These are phyloP conservation scores for Solanum bulbocastanum DNA, from an alignment of 257 asterid genomes.

Conservation along the genomic window DNA sequence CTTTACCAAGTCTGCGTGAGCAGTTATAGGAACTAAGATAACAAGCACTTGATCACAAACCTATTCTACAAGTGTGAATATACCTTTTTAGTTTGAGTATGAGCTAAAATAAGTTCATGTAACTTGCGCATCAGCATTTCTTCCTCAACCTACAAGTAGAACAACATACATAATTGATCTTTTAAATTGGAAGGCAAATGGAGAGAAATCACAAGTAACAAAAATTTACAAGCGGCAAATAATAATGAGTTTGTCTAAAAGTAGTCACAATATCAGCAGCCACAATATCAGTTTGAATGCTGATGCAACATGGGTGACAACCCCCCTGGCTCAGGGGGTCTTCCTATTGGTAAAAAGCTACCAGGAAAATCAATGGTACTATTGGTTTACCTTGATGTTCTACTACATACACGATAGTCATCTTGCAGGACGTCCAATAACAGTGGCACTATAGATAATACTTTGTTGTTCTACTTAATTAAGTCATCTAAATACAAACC, in stretches of 20 bases:
- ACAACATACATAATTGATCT: background rate
- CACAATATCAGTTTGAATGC: background rate
- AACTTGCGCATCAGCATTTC: slow-evolving; percentile 90
- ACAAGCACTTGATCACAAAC: background rate
- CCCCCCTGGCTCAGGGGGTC: background rate
- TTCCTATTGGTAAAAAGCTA: background rate
- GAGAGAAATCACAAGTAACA: background rate
- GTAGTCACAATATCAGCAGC: background rate
- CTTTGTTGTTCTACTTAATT: background rate
- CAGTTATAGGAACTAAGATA: background rate
- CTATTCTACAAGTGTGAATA: background rate
- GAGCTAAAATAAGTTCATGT: slow-evolving; percentile 71
- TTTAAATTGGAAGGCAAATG: background rate
- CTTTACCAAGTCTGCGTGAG: background rate
- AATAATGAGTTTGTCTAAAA: background rate
- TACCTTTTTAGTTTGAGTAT: slow-evolving; percentile 46
- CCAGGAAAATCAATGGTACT: background rate
- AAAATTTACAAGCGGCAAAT: background rate
- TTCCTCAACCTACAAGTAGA: slow-evolving; percentile 62
- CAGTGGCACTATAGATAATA: background rate
- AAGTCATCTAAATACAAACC: background rate
- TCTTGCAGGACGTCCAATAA: background rate
- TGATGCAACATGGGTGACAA: background rate
- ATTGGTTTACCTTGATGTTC: background rate
- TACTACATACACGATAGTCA: background rate